These are phyloP conservation scores for Talaromyces atroroseus DNA, from an alignment of 2,329 filamentous ascomycete species.

Conservation along the genomic window DNA sequence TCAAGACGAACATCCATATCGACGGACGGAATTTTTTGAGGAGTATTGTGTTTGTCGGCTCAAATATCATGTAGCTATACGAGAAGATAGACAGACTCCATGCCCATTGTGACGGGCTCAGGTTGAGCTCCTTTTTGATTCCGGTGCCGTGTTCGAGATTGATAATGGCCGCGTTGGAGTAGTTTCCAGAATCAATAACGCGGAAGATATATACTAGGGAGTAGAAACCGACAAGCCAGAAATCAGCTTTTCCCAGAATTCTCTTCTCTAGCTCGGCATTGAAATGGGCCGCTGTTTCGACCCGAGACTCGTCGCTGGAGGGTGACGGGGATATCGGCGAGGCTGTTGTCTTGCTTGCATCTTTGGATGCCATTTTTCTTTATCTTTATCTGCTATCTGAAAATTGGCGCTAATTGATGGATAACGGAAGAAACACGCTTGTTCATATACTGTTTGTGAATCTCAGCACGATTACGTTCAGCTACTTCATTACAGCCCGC, in stretches of 20 bases:
- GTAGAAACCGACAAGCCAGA: constrained; percentile 26
- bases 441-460: too few species aligned
- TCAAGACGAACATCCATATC: constrained; percentile 32
- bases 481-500: too few species aligned
- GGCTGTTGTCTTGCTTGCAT: too few species aligned
- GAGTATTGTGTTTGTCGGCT: constrained; percentile 35
- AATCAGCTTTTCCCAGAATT: constrained; percentile 31
- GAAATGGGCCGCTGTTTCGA: not conserved
- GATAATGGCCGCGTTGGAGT: constrained; percentile 39
- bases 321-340: too few species aligned
- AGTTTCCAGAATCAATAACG: constrained; percentile 37
- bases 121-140: constrained; percentile 35
- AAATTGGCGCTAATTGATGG: too few species aligned
- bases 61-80: constrained; percentile 36
- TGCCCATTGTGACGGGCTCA: constrained; percentile 31
- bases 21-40: constrained; percentile 33
- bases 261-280: constrained; percentile 23
- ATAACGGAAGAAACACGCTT: too few species aligned
- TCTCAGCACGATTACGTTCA: too few species aligned
- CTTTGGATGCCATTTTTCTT: too few species aligned
- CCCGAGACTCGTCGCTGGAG: not conserved
- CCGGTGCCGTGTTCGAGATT: constrained; percentile 36
- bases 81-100: constrained; percentile 40
- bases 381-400: too few species aligned
- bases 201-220: constrained; percentile 38